Evolutionary conservation across 2,329 filamentous ascomycete species (phyloP), one percentile per base, ranked within the genome.

Genomic region (Coniochaeta prunicola): DNA sequence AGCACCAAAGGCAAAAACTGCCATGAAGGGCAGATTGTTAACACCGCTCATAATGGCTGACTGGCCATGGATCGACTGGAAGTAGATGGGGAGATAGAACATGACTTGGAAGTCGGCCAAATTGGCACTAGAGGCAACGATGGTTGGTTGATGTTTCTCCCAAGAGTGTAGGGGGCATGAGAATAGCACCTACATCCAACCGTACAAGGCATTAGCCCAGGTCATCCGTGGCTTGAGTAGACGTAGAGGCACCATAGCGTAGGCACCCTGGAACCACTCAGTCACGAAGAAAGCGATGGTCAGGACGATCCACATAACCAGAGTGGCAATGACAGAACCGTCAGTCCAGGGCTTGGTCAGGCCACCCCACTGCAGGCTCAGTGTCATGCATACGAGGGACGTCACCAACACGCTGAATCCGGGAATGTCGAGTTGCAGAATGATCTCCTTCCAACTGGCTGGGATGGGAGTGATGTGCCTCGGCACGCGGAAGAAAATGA

Each of bases 31-130:
- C 6, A 76, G 64, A 56, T 69, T 72, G 9, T 86, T 77, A 1
- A 86, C 67, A 4, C 80, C 80, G 0, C 83, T 88, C 10, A 74
- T 74, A 30, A 87, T 73, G 0, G 86, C 83, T 0, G 77, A 78
- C 1, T 81, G 82, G 59, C 78, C 77, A 2, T 85, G 78, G 0
- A 86, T 86, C 3, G 83, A 80, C 68, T 91, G 89, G 15, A 89
- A 85, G 70, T 86, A 91, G 0, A 90, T 76, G 0, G 89, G 88
- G 34, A 91, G 74, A 65, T 88, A 91, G 69, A 89, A 91, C 65
- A 63, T 28, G 73, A 66, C n/a, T 50, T 84, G 81, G 1, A 77
- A 77, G 0, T 79, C 81, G 33, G 88, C 86, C 68, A 73, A 53
- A 67, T 70, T 4, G 78, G 69, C 2, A 63, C 63, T 24, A 87